Base-by-base conservation (phyloP, 352 stramenopile species). In the Globisporangium splendens region DNA sequence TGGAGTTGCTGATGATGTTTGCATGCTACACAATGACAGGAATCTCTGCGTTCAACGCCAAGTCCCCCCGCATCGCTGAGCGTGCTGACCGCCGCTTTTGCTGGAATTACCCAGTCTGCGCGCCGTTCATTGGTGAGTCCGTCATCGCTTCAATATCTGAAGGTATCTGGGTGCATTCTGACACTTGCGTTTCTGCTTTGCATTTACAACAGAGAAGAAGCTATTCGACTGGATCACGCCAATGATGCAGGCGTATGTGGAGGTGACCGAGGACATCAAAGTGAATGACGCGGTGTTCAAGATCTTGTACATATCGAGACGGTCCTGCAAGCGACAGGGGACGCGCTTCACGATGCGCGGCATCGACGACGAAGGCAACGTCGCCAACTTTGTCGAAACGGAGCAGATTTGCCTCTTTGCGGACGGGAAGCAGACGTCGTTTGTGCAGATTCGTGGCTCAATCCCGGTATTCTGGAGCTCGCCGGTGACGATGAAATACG, bases 361-460 rank as follows among this genome's bases (percentile, higher is more conserved):
- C 43, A 83, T 96, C n/a, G 93, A 98, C 74, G 75, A 74, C 46
- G 75, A 86, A 10, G 94, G 93, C 35, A 84, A 94, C 50, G 91
- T 97, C 20, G 94, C 96, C 21, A 98, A 98, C 73, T 98, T 97
- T 71, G 94, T 96, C 15, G 96, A 98, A 71, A 98, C 91, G 6
- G 96, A 98, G 69, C 93, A 98, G 77, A 90, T 98, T 50, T 85
- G 84, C 55, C 55, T 97, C 22, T 80, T 93, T 44, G 54, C 66
- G 1, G 70, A 89, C 41, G 76, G 72, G 14, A 64, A 59, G 49
- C 68, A 83, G 47, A 83, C 68, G 22, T 89, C 86, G 8, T 88
- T 85, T 50, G 72, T 86, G 58, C 73, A 91, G 72, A 98, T 96
- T 38, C 89, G 96, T 13, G 96, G 96, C 31, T 98, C 92, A 18